These are phyloP conservation scores for Starmerella riodocensis DNA, from an alignment of 805 yeast genomes.

Conservation along the genomic window DNA sequence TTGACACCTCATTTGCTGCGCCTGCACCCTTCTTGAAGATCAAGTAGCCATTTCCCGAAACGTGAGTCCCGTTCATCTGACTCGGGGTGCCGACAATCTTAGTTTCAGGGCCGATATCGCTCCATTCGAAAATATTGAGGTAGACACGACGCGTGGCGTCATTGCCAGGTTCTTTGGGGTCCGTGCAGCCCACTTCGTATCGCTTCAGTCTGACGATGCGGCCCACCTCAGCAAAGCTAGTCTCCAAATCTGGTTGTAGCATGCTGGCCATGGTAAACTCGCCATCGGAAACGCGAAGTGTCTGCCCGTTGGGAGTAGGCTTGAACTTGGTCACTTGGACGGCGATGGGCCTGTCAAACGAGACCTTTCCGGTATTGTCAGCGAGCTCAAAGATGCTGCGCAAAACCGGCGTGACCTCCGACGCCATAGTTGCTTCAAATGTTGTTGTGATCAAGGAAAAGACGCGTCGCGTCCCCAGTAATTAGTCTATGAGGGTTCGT, in stretches of 20 bases:
- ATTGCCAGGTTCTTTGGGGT: background rate
- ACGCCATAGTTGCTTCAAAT: constrained; percentile 5
- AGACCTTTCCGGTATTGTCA: background rate
- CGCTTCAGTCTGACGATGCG: constrained; percentile 2
- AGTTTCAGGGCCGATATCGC: background rate
- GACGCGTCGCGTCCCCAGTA: constrained; percentile 1
- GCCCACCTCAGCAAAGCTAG: constrained; percentile 2
- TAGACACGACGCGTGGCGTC: background rate
- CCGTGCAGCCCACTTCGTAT: constrained; percentile 3
- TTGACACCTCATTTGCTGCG: background rate
- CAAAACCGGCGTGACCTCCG: constrained; percentile 8
- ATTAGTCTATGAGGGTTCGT: background rate
- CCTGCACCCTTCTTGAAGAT: background rate
- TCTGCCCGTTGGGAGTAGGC: background rate
- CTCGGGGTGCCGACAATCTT: background rate
- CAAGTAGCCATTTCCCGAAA: background rate
- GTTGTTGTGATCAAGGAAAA: background rate
- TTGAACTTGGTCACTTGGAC: constrained; percentile 11
- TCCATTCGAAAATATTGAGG: background rate
- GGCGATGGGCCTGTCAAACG: constrained; percentile 7
- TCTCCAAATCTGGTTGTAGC: constrained; percentile 1
- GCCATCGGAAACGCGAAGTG: constrained; percentile 9
- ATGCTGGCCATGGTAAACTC: constrained; percentile 6
- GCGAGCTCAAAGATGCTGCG: constrained; percentile 2
- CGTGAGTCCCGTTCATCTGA: constrained; percentile 1